These are phyloP conservation scores for Paramecium biaurelia DNA, from an alignment of 73 alveolate genomes.

Conservation along the genomic window DNA sequence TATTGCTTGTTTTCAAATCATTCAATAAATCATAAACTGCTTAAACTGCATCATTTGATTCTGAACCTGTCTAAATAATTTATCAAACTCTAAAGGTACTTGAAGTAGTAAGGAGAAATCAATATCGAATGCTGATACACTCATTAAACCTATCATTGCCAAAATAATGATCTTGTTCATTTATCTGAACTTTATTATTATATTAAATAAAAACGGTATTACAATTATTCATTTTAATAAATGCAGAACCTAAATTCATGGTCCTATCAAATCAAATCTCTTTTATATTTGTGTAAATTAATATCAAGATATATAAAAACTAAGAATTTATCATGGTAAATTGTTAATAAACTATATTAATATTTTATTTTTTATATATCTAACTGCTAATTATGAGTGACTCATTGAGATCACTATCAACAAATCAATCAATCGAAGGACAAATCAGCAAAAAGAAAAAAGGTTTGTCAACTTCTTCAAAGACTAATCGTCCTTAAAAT, in stretches of 20 bases:
- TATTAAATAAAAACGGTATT: slow-evolving; percentile 18
- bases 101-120: background rate
- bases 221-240: background rate
- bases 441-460: background rate
- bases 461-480: background rate
- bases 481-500: slow-evolving; percentile 22
- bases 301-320: background rate
- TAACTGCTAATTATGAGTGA: slow-evolving; percentile 59
- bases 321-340: background rate
- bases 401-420: slow-evolving; percentile 50
- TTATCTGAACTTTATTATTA: background rate
- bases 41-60: slow-evolving; percentile 48
- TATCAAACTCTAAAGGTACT: background rate
- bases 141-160: background rate
- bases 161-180: slow-evolving; percentile 14
- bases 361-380: slow-evolving; percentile 17
- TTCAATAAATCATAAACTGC: slow-evolving; percentile 47
- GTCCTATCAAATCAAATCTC: background rate
- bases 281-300: background rate
- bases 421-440: slow-evolving; percentile 19
- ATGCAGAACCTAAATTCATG: background rate
- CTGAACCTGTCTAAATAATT: slow-evolving; percentile 22
- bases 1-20: slow-evolving; percentile 41
- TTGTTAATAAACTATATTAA: background rate
- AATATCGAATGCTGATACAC: background rate